Conservation (phyloP, 2,329 filamentous ascomycete genomes). For the Beauveria medogensis region DNA sequence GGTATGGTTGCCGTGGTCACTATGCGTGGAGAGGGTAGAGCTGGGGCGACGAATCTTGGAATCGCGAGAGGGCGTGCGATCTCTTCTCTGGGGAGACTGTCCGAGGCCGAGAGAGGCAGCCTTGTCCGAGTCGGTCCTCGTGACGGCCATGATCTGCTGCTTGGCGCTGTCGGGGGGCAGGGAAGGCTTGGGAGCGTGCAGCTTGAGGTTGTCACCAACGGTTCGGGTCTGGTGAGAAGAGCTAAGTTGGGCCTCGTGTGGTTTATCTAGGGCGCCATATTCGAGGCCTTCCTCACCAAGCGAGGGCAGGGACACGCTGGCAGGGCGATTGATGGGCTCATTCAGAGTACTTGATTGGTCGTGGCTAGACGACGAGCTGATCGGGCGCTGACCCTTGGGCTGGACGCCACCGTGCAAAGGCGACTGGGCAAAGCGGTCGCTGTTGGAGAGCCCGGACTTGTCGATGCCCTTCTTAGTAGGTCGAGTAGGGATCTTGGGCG, state of each 20-base stretch:
- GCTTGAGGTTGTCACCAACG: conserved; percentile 70
- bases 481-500: conserved; percentile 62
- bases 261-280: conserved; percentile 58
- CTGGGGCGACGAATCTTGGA: conserved; percentile 58
- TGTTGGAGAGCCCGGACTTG: conserved; percentile 68
- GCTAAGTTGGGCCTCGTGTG: conserved; percentile 32
- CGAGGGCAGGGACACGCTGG: conserved; percentile 74
- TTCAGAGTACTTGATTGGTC: conserved; percentile 25
- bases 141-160: conserved; percentile 73
- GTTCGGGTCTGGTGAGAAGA: conserved; percentile 65
- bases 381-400: conserved; percentile 33
- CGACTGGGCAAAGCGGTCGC: conserved; percentile 74
- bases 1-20: conserved; percentile 39
- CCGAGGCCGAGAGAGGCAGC: conserved; percentile 81
- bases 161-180: conserved; percentile 75
- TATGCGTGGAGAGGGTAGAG: conserved; percentile 47
- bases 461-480: conserved; percentile 62
- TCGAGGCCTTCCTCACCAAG: conserved; percentile 86
- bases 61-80: conserved; percentile 33
- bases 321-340: conserved; percentile 51
- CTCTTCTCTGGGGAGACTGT: conserved; percentile 51
- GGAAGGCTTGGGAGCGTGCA: conserved; percentile 84
- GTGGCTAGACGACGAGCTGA: conserved; percentile 27
- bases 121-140: conserved; percentile 81
- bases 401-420: conserved; percentile 69